Base-by-base conservation (phyloP, 2,329 filamentous ascomycete genomes). In the Phyllosticta ampelicida region DNA sequence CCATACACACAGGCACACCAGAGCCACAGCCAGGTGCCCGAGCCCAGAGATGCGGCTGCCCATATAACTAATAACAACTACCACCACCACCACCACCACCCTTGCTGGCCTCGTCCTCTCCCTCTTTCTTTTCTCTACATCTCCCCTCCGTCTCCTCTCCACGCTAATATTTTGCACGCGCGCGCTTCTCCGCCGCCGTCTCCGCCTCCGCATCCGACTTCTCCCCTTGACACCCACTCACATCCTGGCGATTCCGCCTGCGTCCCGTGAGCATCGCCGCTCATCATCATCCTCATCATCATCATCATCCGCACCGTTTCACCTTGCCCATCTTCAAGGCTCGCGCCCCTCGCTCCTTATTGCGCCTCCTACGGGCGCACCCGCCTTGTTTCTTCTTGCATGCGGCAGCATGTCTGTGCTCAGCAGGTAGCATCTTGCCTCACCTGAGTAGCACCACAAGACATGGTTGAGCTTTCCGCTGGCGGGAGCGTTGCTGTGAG, bases 401-500 rank as follows among this genome's bases (percentile, higher is more conserved):
- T 48, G 54, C 28, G 52, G 50, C 56, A 66, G 65, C 62, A 72
- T 72, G 70, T 62, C 56, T 64, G 54, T 61, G 56, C 63, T 59
- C 49, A 59, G 58, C 51, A 65, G 70, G 69, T 72, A 71, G 65
- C 67, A 63, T 60, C 55, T 62, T n/a, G 36, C 60, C 61, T 57
- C 60, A 60, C 60, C 60, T 55, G 62, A 63, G 63, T 51, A 51
- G 49, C 49, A 30, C 10, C 16, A 28, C 51, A 53, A 48, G 57
- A 44, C 63, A 73, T 73, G 69, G 71, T 73, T 62, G 71, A 71
- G 62, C 69, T 74, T 55, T 74, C 72, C 61, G 64, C 71, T 54
- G 68, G 70, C 63, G 72, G 69, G 61, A 73, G 71, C 67, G 68
- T 74, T 62, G 71, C 71, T 64, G 72, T 74, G 63, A 65, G 72